phyloP scores from a whole-genome alignment of 2,329 filamentous ascomycete genomes.

The Beauveria medogensis region DNA sequence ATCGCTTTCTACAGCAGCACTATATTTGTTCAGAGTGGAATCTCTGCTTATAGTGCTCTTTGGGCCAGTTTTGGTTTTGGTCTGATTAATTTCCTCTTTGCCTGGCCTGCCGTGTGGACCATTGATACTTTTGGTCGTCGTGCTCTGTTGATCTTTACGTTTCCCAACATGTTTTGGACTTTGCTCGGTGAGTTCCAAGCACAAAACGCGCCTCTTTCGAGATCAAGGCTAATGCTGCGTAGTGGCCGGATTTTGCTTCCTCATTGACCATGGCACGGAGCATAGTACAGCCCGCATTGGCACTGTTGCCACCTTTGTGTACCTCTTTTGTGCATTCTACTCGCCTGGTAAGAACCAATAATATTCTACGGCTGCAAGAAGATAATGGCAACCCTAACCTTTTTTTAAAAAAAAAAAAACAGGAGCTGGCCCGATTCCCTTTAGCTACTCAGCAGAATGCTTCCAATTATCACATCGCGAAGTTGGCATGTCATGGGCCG shows the following conservation, averaged over 20 bases:
- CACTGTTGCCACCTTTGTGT: slow-evolving; percentile 51
- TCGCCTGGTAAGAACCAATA: slow-evolving; percentile 36
- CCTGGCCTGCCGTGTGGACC: slow-evolving; percentile 54
- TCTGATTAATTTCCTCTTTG: slow-evolving; percentile 54
- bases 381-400: not conserved
- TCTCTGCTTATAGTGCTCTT: slow-evolving; percentile 29
- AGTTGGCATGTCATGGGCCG: slow-evolving; percentile 52
- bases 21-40: slow-evolving; percentile 36
- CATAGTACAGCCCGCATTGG: slow-evolving; percentile 37
- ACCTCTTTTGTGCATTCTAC: slow-evolving; percentile 56
- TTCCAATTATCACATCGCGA: slow-evolving; percentile 53
- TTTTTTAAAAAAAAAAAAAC: not conserved
- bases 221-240: not conserved
- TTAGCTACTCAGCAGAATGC: slow-evolving; percentile 51
- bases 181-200: slow-evolving; percentile 28
- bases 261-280: slow-evolving; percentile 22
- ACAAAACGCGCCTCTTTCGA: no score
- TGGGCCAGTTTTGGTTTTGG: slow-evolving; percentile 37
- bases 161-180: slow-evolving; percentile 56
- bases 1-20: slow-evolving; percentile 41
- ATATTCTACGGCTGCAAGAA: not conserved
- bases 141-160: slow-evolving; percentile 51
- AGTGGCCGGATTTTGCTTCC: slow-evolving; percentile 27
- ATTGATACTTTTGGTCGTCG: slow-evolving; percentile 58
- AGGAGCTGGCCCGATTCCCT: slow-evolving; percentile 48